A percentile compares a stretch with the other conserved stretches of the same genome.
Evolutionary conservation across 306 rosid species (phyloP).

Genomic region (Cicer chorassanicum): DNA sequence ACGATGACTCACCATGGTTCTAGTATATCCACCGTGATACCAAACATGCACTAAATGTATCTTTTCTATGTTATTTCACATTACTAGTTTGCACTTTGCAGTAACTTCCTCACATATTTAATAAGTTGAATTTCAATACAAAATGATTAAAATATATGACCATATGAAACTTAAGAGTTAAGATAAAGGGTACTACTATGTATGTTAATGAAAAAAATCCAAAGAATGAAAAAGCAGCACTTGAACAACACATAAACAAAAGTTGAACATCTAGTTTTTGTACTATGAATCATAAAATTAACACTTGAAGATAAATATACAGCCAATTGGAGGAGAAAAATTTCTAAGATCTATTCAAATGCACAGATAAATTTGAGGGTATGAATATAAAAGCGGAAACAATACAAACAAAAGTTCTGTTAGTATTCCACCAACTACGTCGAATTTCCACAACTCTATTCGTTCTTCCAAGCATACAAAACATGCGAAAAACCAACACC

Average conservation of each 20-base stretch:
- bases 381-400: slow-evolving; percentile 43
- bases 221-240: slow-evolving; percentile 12
- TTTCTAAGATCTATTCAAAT: slow-evolving; percentile 60
- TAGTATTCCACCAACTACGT: slow-evolving; percentile 54
- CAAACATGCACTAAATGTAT: too few species aligned
- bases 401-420: slow-evolving; percentile 62
- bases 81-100: slow-evolving; percentile 30
- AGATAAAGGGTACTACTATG: slow-evolving; percentile 5
- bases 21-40: too few species aligned
- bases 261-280: slow-evolving; percentile 8
- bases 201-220: not conserved
- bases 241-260: slow-evolving; percentile 25
- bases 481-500: slow-evolving; percentile 79
- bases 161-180: not conserved
- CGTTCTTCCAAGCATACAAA: slow-evolving; percentile 94
- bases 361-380: slow-evolving; percentile 52
- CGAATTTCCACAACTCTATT: slow-evolving; percentile 53
- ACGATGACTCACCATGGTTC: too few species aligned
- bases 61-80: not conserved
- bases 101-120: slow-evolving; percentile 16
- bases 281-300: slow-evolving; percentile 53
- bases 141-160: slow-evolving; percentile 27
- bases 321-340: slow-evolving; percentile 52
- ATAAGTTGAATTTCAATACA: slow-evolving; percentile 30
- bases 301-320: slow-evolving; percentile 69